Evolutionary conservation across 441 rosid species (phyloP).

Genomic region (Brassica balearica): DNA sequence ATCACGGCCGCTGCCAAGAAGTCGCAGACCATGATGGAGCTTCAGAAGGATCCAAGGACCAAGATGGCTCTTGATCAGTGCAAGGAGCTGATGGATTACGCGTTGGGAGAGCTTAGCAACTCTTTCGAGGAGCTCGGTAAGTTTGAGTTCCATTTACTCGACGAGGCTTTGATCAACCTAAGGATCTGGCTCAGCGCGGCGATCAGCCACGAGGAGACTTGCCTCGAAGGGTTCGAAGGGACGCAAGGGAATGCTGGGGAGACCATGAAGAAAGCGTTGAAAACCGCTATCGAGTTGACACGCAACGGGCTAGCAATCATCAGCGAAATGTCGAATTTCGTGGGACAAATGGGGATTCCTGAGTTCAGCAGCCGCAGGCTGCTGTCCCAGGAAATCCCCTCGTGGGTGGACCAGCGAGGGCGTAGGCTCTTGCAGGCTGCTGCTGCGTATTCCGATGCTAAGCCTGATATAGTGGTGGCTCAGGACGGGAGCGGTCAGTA

Average conservation of each 20-base stretch:
- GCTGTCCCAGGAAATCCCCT: background rate
- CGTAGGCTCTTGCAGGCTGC: constrained; percentile 52
- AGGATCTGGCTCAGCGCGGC: constrained; percentile 81
- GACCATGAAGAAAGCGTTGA: constrained; percentile 62
- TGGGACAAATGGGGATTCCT: constrained; percentile 39
- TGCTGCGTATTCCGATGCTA: constrained; percentile 18
- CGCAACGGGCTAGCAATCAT: constrained; percentile 71
- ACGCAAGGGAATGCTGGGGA: constrained; percentile 52
- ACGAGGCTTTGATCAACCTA: constrained; percentile 54
- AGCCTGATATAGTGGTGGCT: constrained; percentile 68
- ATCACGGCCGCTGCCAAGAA: constrained; percentile 56
- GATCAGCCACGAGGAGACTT: constrained; percentile 74
- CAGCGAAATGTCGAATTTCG: constrained; percentile 46
- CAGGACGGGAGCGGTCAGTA: constrained; percentile 82
- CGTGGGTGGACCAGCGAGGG: constrained; percentile 44
- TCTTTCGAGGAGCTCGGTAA: constrained; percentile 52
- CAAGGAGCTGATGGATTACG: constrained; percentile 69
- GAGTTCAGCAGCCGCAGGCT: constrained; percentile 44
- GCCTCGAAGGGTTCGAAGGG: constrained; percentile 75
- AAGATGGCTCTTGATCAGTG: constrained; percentile 65
- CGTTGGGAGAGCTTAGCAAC: constrained; percentile 55
- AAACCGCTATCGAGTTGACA: constrained; percentile 59
- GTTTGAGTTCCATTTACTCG: constrained; percentile 47
- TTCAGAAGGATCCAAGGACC: constrained; percentile 67
- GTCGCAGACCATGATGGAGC: constrained; percentile 50